A percentile compares a stretch with the other conserved stretches of the same genome.
Evolutionary conservation across 768 basidiomycete genomes (phyloP).

Genomic region (Mycena leptocephala): DNA sequence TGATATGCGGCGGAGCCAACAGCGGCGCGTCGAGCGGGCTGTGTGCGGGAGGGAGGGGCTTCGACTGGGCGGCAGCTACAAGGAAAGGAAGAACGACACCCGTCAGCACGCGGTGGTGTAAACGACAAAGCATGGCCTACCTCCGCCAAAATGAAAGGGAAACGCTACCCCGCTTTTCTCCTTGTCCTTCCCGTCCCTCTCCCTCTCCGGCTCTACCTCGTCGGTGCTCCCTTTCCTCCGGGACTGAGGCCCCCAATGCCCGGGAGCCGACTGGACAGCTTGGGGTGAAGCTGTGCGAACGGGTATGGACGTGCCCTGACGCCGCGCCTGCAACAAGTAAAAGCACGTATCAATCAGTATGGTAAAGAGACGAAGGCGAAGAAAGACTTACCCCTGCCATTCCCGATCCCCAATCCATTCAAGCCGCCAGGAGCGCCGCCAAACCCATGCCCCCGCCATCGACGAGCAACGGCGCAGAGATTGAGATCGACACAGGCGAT

Average conservation of each 20-base stretch:
- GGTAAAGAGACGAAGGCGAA: background rate
- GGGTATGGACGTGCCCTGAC: slow-evolving; percentile 66
- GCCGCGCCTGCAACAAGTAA: background rate
- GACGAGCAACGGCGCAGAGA: slow-evolving; percentile 35
- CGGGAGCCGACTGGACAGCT: slow-evolving; percentile 78
- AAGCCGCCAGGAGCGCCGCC: too few species aligned
- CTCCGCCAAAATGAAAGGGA: slow-evolving; percentile 28
- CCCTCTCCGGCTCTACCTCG: slow-evolving; percentile 54
- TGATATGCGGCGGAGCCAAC: slow-evolving; percentile 29
- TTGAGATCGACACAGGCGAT: slow-evolving; percentile 36
- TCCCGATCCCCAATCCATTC: too few species aligned
- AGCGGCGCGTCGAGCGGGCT: slow-evolving; percentile 9
- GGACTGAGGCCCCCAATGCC: slow-evolving; percentile 57
- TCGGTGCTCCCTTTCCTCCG: slow-evolving; percentile 68
- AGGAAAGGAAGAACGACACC: background rate
- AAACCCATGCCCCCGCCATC: too few species aligned
- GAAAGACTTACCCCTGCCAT: background rate
- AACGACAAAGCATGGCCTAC: background rate
- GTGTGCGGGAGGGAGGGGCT: slow-evolving; percentile 2
- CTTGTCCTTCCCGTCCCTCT: slow-evolving; percentile 27
- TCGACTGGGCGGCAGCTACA: slow-evolving; percentile 7
- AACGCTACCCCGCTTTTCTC: slow-evolving; percentile 17
- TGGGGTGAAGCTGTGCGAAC: slow-evolving; percentile 84
- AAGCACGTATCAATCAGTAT: too few species aligned
- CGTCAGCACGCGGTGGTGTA: background rate